Evolutionary conservation across 306 rosid species (phyloP).

Genomic region (Casuarina cunninghamiana): DNA sequence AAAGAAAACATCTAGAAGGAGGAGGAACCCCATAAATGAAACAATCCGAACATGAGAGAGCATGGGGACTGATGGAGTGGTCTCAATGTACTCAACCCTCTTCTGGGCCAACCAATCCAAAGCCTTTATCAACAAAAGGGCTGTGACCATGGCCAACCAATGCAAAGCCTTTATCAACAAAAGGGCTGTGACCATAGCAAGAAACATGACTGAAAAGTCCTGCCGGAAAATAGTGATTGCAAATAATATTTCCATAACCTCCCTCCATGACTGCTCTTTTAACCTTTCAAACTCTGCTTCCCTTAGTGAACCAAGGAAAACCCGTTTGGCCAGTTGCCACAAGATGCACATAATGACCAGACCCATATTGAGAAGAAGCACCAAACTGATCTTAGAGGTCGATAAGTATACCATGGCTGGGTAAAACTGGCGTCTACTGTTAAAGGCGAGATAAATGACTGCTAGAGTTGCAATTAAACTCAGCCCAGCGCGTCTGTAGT

Average conservation of each 20-base stretch:
- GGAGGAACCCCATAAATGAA: slow-evolving; percentile 88
- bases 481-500: slow-evolving; percentile 82
- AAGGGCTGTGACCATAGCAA: slow-evolving; percentile 87
- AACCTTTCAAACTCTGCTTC: slow-evolving; percentile 99
- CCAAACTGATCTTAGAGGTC: slow-evolving; percentile 94
- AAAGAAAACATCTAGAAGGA: slow-evolving; percentile 72
- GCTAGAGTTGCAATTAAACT: slow-evolving; percentile 86
- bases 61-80: slow-evolving; percentile 81
- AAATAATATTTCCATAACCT: slow-evolving; percentile 95
- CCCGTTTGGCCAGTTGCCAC: slow-evolving; percentile 83
- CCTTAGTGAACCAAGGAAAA: slow-evolving; percentile 89
- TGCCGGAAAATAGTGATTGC: slow-evolving; percentile 95
- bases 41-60: slow-evolving; percentile 88
- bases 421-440: slow-evolving; percentile 93
- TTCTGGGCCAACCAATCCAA: slow-evolving; percentile 46
- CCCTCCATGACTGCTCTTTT: slow-evolving; percentile 98
- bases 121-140: too few species aligned
- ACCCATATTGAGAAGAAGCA: slow-evolving; percentile 96
- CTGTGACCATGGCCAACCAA: slow-evolving; percentile 56
- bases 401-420: slow-evolving; percentile 96
- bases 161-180: slow-evolving; percentile 89
- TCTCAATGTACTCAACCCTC: slow-evolving; percentile 96
- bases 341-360: slow-evolving; percentile 79
- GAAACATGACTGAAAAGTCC: slow-evolving; percentile 89
- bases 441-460: slow-evolving; percentile 84